Evolutionary conservation across 2,329 filamentous ascomycete species (phyloP), one percentile per base, ranked within the genome.

Genomic region (Venturia aucupariae): DNA sequence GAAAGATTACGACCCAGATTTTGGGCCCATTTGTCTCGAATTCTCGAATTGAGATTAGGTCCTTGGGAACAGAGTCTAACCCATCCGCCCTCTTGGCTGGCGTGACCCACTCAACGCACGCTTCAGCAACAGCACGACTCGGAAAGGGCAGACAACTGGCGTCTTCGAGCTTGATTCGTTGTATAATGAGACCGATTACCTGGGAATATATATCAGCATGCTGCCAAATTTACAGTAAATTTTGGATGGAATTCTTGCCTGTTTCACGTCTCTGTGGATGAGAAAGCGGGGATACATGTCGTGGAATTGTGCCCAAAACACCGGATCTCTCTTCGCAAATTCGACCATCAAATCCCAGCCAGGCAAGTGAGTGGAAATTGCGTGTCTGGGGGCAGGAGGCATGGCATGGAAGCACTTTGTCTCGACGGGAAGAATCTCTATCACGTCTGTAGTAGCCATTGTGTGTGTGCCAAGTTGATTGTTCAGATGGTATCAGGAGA

Each of bases 221-320:
- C 15, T 42, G 1, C 3, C 1, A 46, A n/a, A n/a, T 38, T 60
- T 7, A 32, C n/a, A 38, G 10, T 13, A 32, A 2, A 41, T 19
- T 4, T 27, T 32, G 15, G 27, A 3, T 3, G n/a, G 63, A 17
- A 54, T 22, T 5, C 27, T 35, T 62, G 38, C 63, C 42, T 61
- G 42, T 39, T 65, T 65, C 27, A 65, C 46, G 27, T 65, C 64
- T 39, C 51, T 38, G 24, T 65, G 64, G 8, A 54, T 46, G 3
- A 65, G n/a, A 27, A 65, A 59, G 3, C 64, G 61, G 11, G 64
- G 64, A 27, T 65, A 65, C 44, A 65, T 65, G 15, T 64, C 48
- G 11, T 55, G 35, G 32, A 65, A 65, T 39, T 64, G 39, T n/a
- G 64, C 61, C 24, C 66, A 61, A 42, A 65, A 60, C 11, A 4